phyloP scores from a whole-genome alignment of 345 rosid species.

The Rhodamnia argentea region DNA sequence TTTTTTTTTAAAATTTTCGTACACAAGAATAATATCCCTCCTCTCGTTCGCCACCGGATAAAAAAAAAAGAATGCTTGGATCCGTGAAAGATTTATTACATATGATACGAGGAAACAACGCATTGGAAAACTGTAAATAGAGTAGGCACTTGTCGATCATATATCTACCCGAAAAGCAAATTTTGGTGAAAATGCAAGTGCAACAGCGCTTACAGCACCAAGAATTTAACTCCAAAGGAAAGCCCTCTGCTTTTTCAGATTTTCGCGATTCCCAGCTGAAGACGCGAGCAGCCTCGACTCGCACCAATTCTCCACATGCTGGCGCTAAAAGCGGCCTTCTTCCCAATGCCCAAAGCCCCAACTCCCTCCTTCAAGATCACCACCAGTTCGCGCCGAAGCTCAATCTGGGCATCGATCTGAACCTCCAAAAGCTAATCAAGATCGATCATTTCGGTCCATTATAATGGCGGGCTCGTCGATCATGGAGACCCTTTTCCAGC shows the following conservation, averaged over 20 bases:
- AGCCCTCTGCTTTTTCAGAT: neutral
- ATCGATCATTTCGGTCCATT: neutral
- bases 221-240: neutral
- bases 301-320: neutral
- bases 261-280: neutral
- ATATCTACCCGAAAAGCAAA: neutral
- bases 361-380: neutral
- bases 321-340: neutral
- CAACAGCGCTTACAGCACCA: neutral
- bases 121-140: too few relatives aligned
- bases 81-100: neutral
- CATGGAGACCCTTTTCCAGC: constrained; percentile 83
- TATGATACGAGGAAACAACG: too few relatives aligned
- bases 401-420: neutral
- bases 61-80: neutral
- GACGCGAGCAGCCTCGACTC: neutral
- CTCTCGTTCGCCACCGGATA: neutral
- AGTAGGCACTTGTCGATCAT: too few relatives aligned
- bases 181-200: neutral
- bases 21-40: neutral
- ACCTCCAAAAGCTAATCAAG: neutral
- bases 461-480: constrained; percentile 61
- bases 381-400: neutral
- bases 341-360: neutral
- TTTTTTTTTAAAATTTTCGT: neutral